A percentile compares a stretch with the other conserved stretches of the same genome.
Evolutionary conservation across 177 flowering plant species (phyloP).

Genomic region (Telopea speciosissima): DNA sequence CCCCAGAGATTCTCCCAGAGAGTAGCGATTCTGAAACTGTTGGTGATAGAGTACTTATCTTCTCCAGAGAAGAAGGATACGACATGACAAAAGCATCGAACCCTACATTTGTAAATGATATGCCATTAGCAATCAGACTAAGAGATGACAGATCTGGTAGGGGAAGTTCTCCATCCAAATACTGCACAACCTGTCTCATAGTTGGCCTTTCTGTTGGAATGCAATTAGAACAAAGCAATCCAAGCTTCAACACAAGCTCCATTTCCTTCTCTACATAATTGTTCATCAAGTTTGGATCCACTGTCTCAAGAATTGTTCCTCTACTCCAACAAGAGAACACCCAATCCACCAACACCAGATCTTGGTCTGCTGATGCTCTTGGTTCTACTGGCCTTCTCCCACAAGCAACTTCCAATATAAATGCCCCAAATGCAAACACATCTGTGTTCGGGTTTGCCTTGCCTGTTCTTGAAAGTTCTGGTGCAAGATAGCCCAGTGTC

Average conservation of each 20-base stretch:
- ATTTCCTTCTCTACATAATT: slow-evolving; percentile 15
- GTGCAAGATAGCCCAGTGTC: slow-evolving; percentile 37
- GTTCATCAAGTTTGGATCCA: slow-evolving; percentile 16
- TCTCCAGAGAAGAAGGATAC: slow-evolving; percentile 7
- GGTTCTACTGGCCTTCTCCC: slow-evolving; percentile 29
- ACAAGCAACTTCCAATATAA: slow-evolving; percentile 31
- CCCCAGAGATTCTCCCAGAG: not conserved
- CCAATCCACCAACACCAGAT: slow-evolving; percentile 19
- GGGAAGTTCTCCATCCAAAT: slow-evolving; percentile 13
- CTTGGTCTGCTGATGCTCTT: not conserved
- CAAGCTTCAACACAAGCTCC: slow-evolving; percentile 31
- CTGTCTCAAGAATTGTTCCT: slow-evolving; percentile 15
- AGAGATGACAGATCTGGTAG: not conserved
- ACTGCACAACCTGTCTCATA: slow-evolving; percentile 25
- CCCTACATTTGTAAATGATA: not conserved
- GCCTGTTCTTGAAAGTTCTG: slow-evolving; percentile 24
- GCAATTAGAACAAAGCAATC: slow-evolving; percentile 23
- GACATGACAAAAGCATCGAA: not conserved
- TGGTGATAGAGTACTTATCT: not conserved
- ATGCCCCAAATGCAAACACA: slow-evolving; percentile 31
- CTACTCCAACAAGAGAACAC: slow-evolving; percentile 15
- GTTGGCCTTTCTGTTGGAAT: slow-evolving; percentile 23
- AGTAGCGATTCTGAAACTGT: not conserved
- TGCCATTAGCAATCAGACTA: not conserved
- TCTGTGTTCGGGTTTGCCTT: slow-evolving; percentile 25